A percentile compares a stretch with the other conserved stretches of the same genome.
These are phyloP conservation scores for Arthroderma sp. DNA, from an alignment of 2,329 filamentous ascomycete species.

Conservation along the genomic window DNA sequence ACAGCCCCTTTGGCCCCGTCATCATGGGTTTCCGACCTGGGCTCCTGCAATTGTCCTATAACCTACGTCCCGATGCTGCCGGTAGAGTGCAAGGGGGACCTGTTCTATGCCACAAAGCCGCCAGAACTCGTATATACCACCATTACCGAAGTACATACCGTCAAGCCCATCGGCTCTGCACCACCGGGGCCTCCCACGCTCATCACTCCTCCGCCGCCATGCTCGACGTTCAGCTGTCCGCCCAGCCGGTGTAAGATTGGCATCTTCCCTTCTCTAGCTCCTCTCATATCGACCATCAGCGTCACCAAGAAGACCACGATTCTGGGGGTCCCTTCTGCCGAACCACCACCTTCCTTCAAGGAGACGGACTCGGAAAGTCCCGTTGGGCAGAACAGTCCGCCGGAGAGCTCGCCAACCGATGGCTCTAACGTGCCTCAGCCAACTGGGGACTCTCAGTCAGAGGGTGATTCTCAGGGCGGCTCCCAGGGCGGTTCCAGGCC, in stretches of 20 bases:
- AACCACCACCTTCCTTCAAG: slow-evolving; percentile 7
- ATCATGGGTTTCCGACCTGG: not conserved
- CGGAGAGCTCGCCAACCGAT: not conserved
- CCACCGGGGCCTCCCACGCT: slow-evolving; percentile 1
- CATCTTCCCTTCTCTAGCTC: not conserved
- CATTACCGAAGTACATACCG: slow-evolving; percentile 8
- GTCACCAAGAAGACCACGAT: slow-evolving; percentile 13
- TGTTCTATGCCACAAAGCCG: not conserved
- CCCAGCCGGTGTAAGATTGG: not conserved
- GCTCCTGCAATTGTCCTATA: not conserved
- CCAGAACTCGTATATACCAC: slow-evolving; percentile 9
- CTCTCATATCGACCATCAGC: slow-evolving; percentile 3
- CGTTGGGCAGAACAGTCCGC: not conserved
- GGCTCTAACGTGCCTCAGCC: not conserved
- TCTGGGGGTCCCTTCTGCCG: not conserved
- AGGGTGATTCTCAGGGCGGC: not conserved
- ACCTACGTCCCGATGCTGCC: not conserved
- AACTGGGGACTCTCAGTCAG: not conserved
- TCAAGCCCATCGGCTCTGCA: not conserved
- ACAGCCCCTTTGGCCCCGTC: not conserved
- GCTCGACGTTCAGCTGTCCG: slow-evolving; percentile 6
- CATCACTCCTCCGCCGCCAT: slow-evolving; percentile 11
- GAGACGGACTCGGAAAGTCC: not conserved
- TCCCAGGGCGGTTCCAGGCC: not conserved
- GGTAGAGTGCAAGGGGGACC: not conserved